Evolutionary conservation across 805 yeast species (phyloP), one percentile per base, ranked within the genome.

Genomic region (Saturnispora hagleri): DNA sequence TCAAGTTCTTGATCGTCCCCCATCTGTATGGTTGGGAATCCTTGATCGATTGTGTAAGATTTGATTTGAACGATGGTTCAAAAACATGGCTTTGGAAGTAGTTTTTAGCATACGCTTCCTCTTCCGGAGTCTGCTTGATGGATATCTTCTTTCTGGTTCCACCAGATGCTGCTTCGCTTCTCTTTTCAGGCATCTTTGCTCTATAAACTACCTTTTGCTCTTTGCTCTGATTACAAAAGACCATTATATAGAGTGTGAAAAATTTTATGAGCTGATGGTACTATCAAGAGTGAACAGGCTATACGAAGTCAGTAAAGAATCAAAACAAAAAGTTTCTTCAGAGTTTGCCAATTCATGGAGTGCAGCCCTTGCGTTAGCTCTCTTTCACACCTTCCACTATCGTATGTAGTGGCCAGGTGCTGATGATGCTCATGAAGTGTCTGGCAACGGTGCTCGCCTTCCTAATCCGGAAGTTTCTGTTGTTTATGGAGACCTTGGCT

Each of bases 1-100:
- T 74, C 46, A 93, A 70, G 34, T 81, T 76, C 22, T 72, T 73
- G 46, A 93, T 84, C 13, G 89, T 81, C 2, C 98, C 97, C 90
- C 97, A 91, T 62, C 80, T 76, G 65, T 85, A 93, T 1, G 99
- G 99, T 56, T 79, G 73, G 2, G 95, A 80, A 7, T 70, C 67
- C 1, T 68, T 57, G 36, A 89, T 78, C 31, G 69, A 66, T 2
- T 68, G 51, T 51, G 70, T 69, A 50, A 86, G 61, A 1, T 62
- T 57, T 3, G 61, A 56, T 58, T 68, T 69, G 57, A 74, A 77
- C 2, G 67, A 55, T 1, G 62, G 58, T 26, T 76, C 76, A 48
- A 66, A 65, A 15, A 67, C 53, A 48, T 65, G 65, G 0, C 55
- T 46, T 47, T 67, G 68, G 43, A 67, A 66, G 38, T 65, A 65